phyloP scores from a whole-genome alignment of 2,329 filamentous ascomycete genomes.

The Xylaria sp. region DNA sequence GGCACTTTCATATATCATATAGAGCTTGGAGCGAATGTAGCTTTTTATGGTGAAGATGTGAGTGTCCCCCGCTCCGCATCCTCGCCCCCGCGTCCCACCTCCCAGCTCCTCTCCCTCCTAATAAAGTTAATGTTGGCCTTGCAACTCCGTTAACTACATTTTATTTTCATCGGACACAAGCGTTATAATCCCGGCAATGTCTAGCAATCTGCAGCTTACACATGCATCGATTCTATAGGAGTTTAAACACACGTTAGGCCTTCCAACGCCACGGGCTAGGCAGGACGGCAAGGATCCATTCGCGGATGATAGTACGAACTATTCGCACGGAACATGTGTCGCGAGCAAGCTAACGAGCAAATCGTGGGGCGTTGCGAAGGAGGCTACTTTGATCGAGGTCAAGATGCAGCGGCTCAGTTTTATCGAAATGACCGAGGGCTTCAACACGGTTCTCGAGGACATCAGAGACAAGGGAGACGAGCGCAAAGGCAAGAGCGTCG shows the following conservation, averaged over 20 bases:
- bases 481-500: not conserved
- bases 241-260: not conserved
- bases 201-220: no score
- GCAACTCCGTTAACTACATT: no score
- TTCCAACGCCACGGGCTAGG: not conserved
- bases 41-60: no score
- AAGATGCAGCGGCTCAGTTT: not conserved
- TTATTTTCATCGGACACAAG: no score
- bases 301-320: no score
- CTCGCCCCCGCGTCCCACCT: no score
- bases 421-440: not conserved
- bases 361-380: not conserved
- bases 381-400: not conserved
- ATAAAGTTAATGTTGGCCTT: no score
- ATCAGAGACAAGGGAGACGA: not conserved
- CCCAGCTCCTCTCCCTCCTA: no score
- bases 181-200: no score
- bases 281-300: no score
- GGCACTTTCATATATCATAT: slow-evolving; percentile 1
- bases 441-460: not conserved
- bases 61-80: no score
- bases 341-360: not conserved
- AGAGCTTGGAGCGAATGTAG: not conserved
- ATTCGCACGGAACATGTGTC: not conserved
- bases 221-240: no score